phyloP scores from a whole-genome alignment of 2,329 filamentous ascomycete species.

The Moelleriella libera region DNA sequence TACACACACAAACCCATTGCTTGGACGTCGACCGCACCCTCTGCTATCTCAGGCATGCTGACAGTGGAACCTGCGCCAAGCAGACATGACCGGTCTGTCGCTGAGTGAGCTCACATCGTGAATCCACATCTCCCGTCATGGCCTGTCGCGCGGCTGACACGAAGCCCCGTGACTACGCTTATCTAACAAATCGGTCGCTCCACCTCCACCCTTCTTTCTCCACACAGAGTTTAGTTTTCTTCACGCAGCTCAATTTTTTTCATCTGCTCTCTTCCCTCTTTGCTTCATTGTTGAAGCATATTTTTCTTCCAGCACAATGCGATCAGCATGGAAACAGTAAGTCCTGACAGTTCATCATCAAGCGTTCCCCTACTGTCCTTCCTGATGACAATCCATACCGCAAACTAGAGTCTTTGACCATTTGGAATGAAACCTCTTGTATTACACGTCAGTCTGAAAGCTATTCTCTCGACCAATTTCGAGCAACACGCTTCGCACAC shows the following conservation, averaged over 20 bases:
- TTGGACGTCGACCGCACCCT: conserved; percentile 24
- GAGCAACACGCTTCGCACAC: no score
- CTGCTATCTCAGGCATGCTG: conserved; percentile 49
- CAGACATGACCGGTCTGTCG: no score
- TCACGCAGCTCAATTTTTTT: conserved; percentile 11
- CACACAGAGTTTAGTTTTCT: conserved; percentile 11
- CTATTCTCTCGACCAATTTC: conserved; percentile 7
- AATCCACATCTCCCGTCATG: no score
- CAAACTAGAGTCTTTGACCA: conserved; percentile 99
- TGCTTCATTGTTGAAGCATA: not conserved
- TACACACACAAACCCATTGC: not conserved
- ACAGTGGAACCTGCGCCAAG: not conserved
- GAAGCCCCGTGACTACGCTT: conserved; percentile 15
- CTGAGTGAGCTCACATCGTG: no score
- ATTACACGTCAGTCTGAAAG: conserved; percentile 90
- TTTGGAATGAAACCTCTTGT: conserved; percentile 61
- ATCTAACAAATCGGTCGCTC: not conserved
- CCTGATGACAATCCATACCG: conserved; percentile 78
- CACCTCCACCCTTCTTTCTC: conserved; percentile 6
- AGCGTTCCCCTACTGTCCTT: conserved; percentile 11
- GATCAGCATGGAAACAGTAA: conserved; percentile 3
- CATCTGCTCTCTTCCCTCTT: conserved; percentile 3
- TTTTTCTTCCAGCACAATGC: not conserved
- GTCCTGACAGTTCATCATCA: conserved; percentile 1
- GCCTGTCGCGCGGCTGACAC: conserved; percentile 12